These are phyloP conservation scores for Syzygium aromaticum DNA, from an alignment of 345 rosid genomes.

Conservation along the genomic window DNA sequence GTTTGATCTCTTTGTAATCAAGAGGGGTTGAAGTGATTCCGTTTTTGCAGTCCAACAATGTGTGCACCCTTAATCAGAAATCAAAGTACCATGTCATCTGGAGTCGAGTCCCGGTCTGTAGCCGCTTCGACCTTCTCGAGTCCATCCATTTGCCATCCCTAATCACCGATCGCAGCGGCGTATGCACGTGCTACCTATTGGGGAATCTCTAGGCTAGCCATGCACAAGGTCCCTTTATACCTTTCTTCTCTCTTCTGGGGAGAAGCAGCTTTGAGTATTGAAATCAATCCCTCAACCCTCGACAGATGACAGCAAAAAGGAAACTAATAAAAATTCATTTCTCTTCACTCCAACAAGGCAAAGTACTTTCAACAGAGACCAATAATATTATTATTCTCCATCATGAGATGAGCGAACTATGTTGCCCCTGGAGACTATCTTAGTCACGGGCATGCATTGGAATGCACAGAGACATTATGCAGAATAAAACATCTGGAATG, in stretches of 20 bases:
- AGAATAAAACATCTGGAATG: conserved; percentile 3
- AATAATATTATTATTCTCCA: background rate
- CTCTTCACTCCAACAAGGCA: background rate
- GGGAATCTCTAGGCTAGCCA: background rate
- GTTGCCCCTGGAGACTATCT: background rate
- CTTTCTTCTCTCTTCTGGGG: background rate
- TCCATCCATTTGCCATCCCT: background rate
- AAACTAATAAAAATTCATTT: background rate
- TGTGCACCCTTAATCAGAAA: background rate
- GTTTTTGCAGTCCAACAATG: background rate
- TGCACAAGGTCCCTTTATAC: background rate
- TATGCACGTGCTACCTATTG: background rate
- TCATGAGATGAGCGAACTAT: background rate
- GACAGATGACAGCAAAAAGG: background rate
- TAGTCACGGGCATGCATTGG: conserved; percentile 10
- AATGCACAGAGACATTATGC: background rate
- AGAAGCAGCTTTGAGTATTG: background rate
- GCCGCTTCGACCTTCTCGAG: background rate
- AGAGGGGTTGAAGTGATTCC: background rate
- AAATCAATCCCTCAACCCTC: background rate
- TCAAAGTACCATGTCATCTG: background rate
- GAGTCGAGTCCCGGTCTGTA: background rate
- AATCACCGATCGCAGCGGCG: background rate
- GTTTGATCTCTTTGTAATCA: background rate
- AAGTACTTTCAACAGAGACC: background rate